Evolutionary conservation across 345 rosid species (phyloP), one percentile per base, ranked within the genome.

Genomic region (Boechera stricta): DNA sequence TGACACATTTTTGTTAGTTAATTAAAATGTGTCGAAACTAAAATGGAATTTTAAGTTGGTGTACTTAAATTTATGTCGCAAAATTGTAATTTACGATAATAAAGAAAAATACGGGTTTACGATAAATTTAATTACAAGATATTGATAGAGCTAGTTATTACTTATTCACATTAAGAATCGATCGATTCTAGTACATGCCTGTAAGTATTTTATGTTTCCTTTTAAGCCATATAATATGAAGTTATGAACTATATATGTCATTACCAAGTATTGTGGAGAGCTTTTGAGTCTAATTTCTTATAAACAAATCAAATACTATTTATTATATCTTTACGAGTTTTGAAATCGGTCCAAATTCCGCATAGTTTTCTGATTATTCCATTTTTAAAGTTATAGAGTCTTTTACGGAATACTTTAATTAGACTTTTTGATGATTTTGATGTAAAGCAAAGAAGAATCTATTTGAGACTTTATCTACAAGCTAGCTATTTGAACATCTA

Each of bases 351-450:
- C 66, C 60, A 67, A 54, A 60, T 10, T 45, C 67, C 53, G 71
- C 65, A 73, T 68, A 79, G 78, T 68, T 73, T 65, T 73, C 31
- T 73, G 53, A 62, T 54, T 67, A 79, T 79, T 79, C 75, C 75
- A 21, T 44, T 60, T 79, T 72, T 2, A 2, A 52, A 79, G 67
- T 48, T 65, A 41, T 36, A 72, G 53, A 72, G 53, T 79, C 82
- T 67, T 78, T 73, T 73, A 67, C 59, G 74, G 70, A 73, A 60
- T 79, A 73, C 74, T 73, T 73, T 79, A 79, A 38, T 77, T 65
- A 71, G 64, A 44, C 74, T 68, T 79, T 78, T 79, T 79, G 65
- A 79, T 79, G 78, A 79, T 79, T 79, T 79, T 73, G 75, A 79
- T 79, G 75, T 79, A 79, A 79, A 79, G 82, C 75, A 79, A 59